Conservation (phyloP, 108 stramenopile genomes). For the Cylindrotheca fusiformis region DNA sequence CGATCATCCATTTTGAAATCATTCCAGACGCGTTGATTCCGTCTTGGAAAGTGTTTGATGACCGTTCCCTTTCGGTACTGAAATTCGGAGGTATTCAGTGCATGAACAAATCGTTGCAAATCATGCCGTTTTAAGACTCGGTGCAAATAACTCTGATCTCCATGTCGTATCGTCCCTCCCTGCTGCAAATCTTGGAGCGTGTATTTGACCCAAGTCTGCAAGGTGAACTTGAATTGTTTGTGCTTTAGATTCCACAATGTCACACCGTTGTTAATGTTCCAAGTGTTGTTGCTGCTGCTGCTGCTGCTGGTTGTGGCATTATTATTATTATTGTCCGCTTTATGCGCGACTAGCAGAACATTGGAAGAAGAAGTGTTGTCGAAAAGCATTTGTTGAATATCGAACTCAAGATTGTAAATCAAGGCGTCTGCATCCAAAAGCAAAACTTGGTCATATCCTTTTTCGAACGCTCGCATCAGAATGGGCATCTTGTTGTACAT, state of each 20-base stretch:
- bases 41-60: constrained; percentile 2
- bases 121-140: neutral
- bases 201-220: constrained; percentile 9
- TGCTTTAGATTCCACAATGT: constrained; percentile 22
- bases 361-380: no score
- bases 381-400: constrained; percentile 2
- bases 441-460: constrained; percentile 14
- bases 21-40: constrained; percentile 5
- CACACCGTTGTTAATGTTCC: constrained; percentile 15
- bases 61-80: constrained; percentile 4
- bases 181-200: neutral
- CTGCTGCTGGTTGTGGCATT: neutral
- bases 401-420: constrained; percentile 4
- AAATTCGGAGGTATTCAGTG: constrained; percentile 8
- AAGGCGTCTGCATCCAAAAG: constrained; percentile 8
- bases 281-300: neutral
- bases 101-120: neutral
- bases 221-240: neutral
- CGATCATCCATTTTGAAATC: constrained; percentile 4
- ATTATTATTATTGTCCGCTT: neutral
- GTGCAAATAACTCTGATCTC: constrained; percentile 16
- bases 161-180: constrained; percentile 2
- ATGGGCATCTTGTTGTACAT: constrained; percentile 21
- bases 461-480: constrained; percentile 1
- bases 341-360: constrained; percentile 13